Percentiles rank a stretch among this genome's conserved stretches.
Conservation (phyloP, 2,329 filamentous ascomycete species). For the Diplodia scrobiculata region DNA sequence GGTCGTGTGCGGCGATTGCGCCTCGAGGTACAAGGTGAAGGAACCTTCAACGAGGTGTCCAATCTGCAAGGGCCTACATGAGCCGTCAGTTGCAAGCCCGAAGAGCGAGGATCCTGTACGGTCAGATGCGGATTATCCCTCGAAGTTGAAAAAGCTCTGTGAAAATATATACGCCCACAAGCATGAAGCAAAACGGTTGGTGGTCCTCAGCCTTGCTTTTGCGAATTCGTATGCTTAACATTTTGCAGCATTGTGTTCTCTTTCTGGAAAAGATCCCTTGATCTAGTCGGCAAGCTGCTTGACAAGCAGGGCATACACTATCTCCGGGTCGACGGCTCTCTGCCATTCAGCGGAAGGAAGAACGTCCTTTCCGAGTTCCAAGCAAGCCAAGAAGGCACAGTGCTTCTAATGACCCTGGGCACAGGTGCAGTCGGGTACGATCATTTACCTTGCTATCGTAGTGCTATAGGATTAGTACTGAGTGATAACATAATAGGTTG, state of each 20-base stretch:
- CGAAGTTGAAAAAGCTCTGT: constrained; percentile 35
- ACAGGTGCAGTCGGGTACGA: constrained; percentile 40
- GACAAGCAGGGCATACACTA: constrained; percentile 34
- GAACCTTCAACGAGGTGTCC: background rate
- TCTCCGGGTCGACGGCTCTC: constrained; percentile 37
- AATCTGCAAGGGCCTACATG: no score
- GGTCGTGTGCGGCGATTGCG: constrained; percentile 28
- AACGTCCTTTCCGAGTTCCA: constrained; percentile 36
- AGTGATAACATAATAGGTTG: background rate
- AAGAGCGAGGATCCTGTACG: background rate
- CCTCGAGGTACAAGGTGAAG: background rate
- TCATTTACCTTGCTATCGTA: background rate
- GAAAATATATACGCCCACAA: constrained; percentile 33
- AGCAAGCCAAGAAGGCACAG: constrained; percentile 32
- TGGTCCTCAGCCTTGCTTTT: background rate
- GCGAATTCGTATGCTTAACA: background rate
- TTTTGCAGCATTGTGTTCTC: constrained; percentile 41
- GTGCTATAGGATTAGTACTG: background rate
- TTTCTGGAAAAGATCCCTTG: constrained; percentile 42
- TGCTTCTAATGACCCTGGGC: constrained; percentile 41
- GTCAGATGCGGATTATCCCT: constrained; percentile 27
- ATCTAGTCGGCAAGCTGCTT: constrained; percentile 37
- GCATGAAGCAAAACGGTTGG: constrained; percentile 33
- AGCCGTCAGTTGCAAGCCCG: background rate
- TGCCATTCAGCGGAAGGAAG: constrained; percentile 32